Base-by-base conservation (phyloP, 1,284 basidiomycete species). In the Pseudozyma sp. region DNA sequence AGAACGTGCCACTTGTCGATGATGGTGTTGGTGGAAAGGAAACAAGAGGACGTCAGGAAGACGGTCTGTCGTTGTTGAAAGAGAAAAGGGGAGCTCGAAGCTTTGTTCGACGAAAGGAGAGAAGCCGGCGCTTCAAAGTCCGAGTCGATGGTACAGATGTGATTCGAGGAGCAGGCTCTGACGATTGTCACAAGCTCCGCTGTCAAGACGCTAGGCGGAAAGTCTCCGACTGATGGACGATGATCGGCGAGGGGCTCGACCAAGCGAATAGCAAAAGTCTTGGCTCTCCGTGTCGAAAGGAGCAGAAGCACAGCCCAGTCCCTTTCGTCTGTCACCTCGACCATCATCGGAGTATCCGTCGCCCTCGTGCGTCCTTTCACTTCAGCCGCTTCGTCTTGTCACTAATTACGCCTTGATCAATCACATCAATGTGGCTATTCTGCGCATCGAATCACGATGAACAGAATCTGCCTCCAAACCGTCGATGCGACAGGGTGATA, bases 211-310 rank as follows among this genome's bases (percentile, higher is more conserved):
- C 49, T 7, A 43, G 19, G 4, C 16, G 33, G 46, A 19, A 66
- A 66, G 56, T 54, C 47, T 2, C 55, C 52, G 39, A 30, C 2
- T 13, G 51, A 19, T 19, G 43, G 43, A 50, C 19, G 44, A 50
- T 57, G 67, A 69, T 69, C 67, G 67, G 53, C 67, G 61, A 64
- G 67, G 61, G 53, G 60, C 40, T 37, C 47, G 52, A 54, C 19
- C 33, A 54, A 43, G 52, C 43, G 42, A 16, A 37, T 1, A n/a
- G 7, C 35, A 46, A 63, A 69, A 56, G 61, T 69, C 67, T 69
- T 69, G 67, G 67, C 67, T 60, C 33, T 48, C 39, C 11, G 24
- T 29, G 49, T 31, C 14, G 42, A 44, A 35, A 33, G 17, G 44
- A 8, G 7, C 39, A 42, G 37, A 33, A 58, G 58, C 54, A 68